A percentile compares a stretch with the other conserved stretches of the same genome.
Evolutionary conservation across 2,329 filamentous ascomycete genomes (phyloP).

Genomic region (Parafenestella ontariensis): DNA sequence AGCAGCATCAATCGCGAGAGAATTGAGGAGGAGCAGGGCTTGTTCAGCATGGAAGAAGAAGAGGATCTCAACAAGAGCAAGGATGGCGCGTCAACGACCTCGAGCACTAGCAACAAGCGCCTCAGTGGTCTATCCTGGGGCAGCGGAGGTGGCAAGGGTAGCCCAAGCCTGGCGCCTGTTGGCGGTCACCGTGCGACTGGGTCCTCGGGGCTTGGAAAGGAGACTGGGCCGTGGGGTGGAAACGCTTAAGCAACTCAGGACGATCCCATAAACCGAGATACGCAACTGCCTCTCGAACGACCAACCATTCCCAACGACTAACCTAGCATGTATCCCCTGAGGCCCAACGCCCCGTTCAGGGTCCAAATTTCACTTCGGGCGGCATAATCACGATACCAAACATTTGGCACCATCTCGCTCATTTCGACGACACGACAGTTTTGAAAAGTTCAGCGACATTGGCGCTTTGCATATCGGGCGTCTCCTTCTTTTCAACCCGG

Average conservation of each 20-base stretch:
- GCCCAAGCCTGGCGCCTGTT: conserved; percentile 44
- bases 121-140: conserved; percentile 47
- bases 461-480: conserved; percentile 14
- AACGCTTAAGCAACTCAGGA: conserved; percentile 13
- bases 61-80: conserved; percentile 44
- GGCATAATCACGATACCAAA: conserved; percentile 1
- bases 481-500: not conserved
- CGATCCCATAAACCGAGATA: not conserved
- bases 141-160: conserved; percentile 45
- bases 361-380: not conserved
- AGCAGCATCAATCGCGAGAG: conserved; percentile 50
- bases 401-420: conserved; percentile 1
- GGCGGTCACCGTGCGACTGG: conserved; percentile 36
- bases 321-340: not conserved
- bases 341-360: not conserved
- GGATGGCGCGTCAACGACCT: conserved; percentile 44
- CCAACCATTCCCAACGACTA: not conserved
- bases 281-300: not conserved
- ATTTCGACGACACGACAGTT: conserved; percentile 1
- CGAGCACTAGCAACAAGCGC: conserved; percentile 46
- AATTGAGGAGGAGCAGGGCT: conserved; percentile 52
- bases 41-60: conserved; percentile 53
- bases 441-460: conserved; percentile 15
- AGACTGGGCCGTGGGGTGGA: conserved; percentile 27
- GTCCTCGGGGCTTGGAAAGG: conserved; percentile 29